phyloP scores from a whole-genome alignment of 805 yeast species.

The Zygosaccharomyces kombuchaensis region DNA sequence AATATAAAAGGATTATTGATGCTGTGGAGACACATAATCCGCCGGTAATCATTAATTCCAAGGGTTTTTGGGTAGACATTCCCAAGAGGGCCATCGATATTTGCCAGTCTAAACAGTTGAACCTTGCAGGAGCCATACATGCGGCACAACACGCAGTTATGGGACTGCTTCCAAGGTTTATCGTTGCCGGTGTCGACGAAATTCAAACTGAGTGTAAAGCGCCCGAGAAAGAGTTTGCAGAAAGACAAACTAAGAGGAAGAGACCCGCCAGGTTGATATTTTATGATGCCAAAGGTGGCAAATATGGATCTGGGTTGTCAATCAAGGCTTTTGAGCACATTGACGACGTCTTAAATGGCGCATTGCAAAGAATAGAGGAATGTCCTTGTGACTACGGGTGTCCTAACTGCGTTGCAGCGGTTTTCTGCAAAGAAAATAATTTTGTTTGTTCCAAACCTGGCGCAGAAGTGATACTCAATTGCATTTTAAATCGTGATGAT shows the following conservation, averaged over 20 bases:
- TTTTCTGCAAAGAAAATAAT: slow-evolving; percentile 75
- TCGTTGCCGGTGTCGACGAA: slow-evolving; percentile 72
- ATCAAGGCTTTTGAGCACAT: slow-evolving; percentile 75
- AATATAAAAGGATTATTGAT: slow-evolving; percentile 75
- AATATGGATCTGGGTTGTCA: slow-evolving; percentile 72
- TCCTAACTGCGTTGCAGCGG: slow-evolving; percentile 81
- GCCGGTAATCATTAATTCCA: slow-evolving; percentile 61
- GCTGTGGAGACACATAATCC: slow-evolving; percentile 91
- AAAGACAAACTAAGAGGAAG: slow-evolving; percentile 60
- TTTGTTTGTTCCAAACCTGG: slow-evolving; percentile 86
- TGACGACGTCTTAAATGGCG: slow-evolving; percentile 57
- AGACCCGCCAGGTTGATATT: slow-evolving; percentile 87
- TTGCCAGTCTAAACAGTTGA: slow-evolving; percentile 53
- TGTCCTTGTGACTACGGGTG: slow-evolving; percentile 70
- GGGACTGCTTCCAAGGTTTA: slow-evolving; percentile 68
- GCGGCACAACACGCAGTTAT: slow-evolving; percentile 91
- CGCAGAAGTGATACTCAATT: slow-evolving; percentile 62
- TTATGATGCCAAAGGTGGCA: slow-evolving; percentile 80
- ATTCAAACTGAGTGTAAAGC: slow-evolving; percentile 93
- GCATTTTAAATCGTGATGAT: slow-evolving; percentile 51
- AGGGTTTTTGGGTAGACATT: slow-evolving; percentile 91
- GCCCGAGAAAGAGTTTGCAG: slow-evolving; percentile 91
- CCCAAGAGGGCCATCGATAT: slow-evolving; percentile 60
- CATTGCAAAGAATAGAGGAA: slow-evolving; percentile 52
- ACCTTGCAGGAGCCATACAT: slow-evolving; percentile 88